phyloP scores from a whole-genome alignment of 176 grass and related monocot species.

The Eleusine coracana region DNA sequence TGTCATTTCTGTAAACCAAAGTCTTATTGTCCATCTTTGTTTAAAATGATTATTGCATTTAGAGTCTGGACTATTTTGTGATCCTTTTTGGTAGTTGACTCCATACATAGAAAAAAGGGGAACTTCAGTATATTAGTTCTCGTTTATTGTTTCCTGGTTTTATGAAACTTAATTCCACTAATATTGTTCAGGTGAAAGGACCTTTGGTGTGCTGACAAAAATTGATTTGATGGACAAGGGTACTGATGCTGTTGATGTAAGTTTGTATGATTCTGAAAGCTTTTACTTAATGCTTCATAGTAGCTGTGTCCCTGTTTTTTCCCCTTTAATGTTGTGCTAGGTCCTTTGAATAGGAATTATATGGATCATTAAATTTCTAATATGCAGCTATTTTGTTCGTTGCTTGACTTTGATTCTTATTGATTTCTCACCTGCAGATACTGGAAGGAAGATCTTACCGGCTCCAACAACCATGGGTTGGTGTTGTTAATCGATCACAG shows the following conservation, averaged over 20 bases:
- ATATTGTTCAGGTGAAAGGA: constrained; percentile 82
- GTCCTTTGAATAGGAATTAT: background rate
- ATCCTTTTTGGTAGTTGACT: background rate
- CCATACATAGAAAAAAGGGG: background rate
- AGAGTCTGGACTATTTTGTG: background rate
- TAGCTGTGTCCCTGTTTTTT: background rate
- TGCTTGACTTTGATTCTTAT: constrained; percentile 7
- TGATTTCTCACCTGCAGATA: constrained; percentile 54
- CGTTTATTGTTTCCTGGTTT: background rate
- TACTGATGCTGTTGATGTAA: constrained; percentile 98
- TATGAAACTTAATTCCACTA: constrained; percentile 22
- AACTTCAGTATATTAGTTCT: background rate
- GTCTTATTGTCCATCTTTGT: background rate
- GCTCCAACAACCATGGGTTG: constrained; percentile 90
- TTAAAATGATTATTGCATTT: constrained; percentile 9
- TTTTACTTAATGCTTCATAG: background rate
- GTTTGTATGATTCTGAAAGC: constrained; percentile 40
- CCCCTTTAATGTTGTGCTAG: background rate
- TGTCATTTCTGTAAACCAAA: background rate
- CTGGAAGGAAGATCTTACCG: constrained; percentile 91
- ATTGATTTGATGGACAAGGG: constrained; percentile 99
- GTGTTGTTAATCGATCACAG: constrained; percentile 99
- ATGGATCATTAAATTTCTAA: background rate
- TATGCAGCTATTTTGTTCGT: constrained; percentile 5
- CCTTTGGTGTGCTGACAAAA: constrained; percentile 97